phyloP scores from a whole-genome alignment of 2,329 filamentous ascomycete species.

The Rhynchosporium agropyri region DNA sequence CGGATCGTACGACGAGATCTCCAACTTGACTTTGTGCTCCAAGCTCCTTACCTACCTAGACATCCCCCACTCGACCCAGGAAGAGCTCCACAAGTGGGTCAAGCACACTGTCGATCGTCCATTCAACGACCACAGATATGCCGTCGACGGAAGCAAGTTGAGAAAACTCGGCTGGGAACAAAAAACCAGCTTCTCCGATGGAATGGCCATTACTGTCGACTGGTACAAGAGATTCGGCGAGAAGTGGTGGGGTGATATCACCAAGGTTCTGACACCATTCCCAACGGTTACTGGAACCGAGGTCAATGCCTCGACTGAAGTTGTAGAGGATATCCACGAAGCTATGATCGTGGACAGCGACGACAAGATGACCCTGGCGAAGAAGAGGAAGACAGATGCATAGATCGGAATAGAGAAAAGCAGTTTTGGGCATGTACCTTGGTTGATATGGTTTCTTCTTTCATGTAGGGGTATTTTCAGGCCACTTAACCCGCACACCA shows the following conservation, averaged over 20 bases:
- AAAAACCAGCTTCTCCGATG: conserved; percentile 64
- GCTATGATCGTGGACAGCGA: conserved; percentile 30
- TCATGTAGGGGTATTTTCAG: conserved; percentile 3
- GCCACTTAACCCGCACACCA: conserved; percentile 12
- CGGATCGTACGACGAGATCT: conserved; percentile 75
- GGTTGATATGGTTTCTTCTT: conserved; percentile 8
- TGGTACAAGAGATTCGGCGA: conserved; percentile 71
- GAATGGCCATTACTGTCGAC: conserved; percentile 64
- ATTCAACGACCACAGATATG: conserved; percentile 76
- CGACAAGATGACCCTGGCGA: conserved; percentile 37
- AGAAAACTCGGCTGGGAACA: conserved; percentile 69
- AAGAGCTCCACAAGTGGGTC: conserved; percentile 65
- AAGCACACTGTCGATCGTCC: conserved; percentile 77
- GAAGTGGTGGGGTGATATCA: conserved; percentile 73
- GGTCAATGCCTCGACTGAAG: conserved; percentile 49
- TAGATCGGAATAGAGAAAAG: background rate
- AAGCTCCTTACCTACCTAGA: conserved; percentile 66
- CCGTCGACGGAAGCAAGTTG: conserved; percentile 70
- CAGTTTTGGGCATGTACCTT: background rate
- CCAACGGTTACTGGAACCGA: conserved; percentile 60
- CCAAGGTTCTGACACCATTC: conserved; percentile 68
- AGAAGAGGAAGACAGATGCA: conserved; percentile 37
- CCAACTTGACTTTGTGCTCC: conserved; percentile 69
- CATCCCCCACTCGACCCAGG: conserved; percentile 52
- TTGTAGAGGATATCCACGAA: conserved; percentile 40